Conservation (phyloP, 2,329 filamentous ascomycete species). For the Pestalotiopsis sp. region DNA sequence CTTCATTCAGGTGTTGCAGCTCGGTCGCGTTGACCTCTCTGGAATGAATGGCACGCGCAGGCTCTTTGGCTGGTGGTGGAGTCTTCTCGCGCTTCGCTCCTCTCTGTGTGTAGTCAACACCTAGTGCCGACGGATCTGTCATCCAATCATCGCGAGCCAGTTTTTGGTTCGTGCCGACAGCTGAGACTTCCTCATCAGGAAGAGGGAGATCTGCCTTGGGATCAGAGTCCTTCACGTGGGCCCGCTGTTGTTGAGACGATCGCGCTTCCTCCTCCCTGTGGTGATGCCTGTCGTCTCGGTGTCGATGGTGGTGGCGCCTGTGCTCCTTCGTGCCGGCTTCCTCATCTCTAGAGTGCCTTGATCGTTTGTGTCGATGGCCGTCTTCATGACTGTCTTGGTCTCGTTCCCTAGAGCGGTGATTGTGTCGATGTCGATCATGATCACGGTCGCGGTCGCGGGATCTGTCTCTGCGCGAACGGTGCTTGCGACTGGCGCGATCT, state of each 20-base stretch:
- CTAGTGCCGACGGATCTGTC: slow-evolving; percentile 80
- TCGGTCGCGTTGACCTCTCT: slow-evolving; percentile 77
- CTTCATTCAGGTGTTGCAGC: slow-evolving; percentile 62
- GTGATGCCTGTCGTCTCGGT: slow-evolving; percentile 37
- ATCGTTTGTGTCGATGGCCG: slow-evolving; percentile 66
- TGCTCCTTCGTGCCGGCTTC: slow-evolving; percentile 48
- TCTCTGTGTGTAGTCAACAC: slow-evolving; percentile 80
- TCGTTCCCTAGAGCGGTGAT: slow-evolving; percentile 37
- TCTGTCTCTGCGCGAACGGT: slow-evolving; percentile 36
- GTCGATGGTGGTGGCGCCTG: slow-evolving; percentile 17
- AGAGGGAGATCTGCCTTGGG: slow-evolving; percentile 53
- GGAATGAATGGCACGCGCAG: slow-evolving; percentile 73
- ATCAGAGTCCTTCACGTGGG: slow-evolving; percentile 45
- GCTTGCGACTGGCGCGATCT: slow-evolving; percentile 45
- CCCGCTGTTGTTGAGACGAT: slow-evolving; percentile 27
- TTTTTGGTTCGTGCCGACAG: slow-evolving; percentile 31
- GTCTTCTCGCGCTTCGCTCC: slow-evolving; percentile 57
- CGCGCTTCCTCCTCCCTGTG: slow-evolving; percentile 9
- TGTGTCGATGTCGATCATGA: slow-evolving; percentile 32
- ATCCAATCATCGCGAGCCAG: slow-evolving; percentile 89
- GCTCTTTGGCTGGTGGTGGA: slow-evolving; percentile 55
- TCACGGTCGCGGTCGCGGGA: not conserved
- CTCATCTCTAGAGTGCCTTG: slow-evolving; percentile 57
- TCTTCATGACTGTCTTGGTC: slow-evolving; percentile 52
- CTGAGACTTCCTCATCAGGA: slow-evolving; percentile 51